Conservation (phyloP, 1,284 basidiomycete genomes). For the Puccinia brachypodii region DNA sequence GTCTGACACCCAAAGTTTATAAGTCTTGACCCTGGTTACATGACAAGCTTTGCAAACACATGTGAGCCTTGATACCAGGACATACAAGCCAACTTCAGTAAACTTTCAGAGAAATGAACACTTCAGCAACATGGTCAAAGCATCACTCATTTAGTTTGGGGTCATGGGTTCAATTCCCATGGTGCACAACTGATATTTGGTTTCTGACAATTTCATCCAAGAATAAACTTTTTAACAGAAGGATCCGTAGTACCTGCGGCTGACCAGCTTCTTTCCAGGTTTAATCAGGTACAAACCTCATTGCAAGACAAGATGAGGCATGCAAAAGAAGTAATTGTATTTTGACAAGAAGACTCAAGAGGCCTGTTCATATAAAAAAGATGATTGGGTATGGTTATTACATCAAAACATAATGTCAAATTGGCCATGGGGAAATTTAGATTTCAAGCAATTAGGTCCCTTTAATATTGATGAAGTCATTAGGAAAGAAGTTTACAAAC, state of each 20-base stretch:
- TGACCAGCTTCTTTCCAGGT: not conserved
- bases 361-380: not conserved
- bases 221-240: not conserved
- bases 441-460: not conserved
- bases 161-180: too few species aligned
- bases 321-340: not conserved
- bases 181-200: too few species aligned
- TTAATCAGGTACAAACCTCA: not conserved
- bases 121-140: too few species aligned
- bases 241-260: not conserved
- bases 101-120: too few species aligned
- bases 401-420: not conserved
- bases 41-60: too few species aligned
- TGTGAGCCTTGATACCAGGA: too few species aligned
- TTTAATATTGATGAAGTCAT: not conserved
- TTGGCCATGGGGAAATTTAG: constrained; percentile 1
- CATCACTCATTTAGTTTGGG: too few species aligned
- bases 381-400: constrained; percentile 22
- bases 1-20: too few species aligned
- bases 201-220: constrained; percentile 27
- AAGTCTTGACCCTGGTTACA: too few species aligned
- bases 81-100: too few species aligned
- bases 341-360: not conserved
- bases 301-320: not conserved
- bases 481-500: not conserved